Evolutionary conservation across 257 asterid species (phyloP).

Genomic region (Gardenia jasminoides): DNA sequence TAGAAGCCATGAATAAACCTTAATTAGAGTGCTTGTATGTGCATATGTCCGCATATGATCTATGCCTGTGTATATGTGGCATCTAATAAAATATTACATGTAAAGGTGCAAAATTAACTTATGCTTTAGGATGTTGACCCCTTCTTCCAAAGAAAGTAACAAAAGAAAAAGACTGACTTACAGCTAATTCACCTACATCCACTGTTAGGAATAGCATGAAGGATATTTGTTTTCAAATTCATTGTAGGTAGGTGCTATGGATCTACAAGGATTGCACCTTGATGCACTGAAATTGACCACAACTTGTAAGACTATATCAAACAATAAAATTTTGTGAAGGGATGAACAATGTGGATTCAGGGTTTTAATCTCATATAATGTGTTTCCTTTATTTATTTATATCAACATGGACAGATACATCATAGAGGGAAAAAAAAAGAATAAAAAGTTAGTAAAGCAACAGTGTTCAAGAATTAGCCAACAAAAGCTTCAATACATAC

Average conservation of each 20-base stretch:
- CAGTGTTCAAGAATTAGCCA: no score
- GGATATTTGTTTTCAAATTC: slow-evolving; percentile 55
- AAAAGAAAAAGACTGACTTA: slow-evolving; percentile 20
- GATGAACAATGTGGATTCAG: background rate
- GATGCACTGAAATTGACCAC: slow-evolving; percentile 70
- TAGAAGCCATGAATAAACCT: background rate
- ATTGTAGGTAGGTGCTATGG: slow-evolving; percentile 41
- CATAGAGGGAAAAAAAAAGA: no score
- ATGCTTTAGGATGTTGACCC: background rate
- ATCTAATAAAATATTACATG: background rate
- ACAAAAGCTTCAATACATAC: no score
- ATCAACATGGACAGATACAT: background rate
- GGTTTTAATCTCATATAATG: no score
- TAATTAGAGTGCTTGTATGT: background rate
- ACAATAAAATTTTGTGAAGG: background rate
- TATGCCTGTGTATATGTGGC: background rate
- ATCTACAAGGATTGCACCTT: slow-evolving; percentile 63
- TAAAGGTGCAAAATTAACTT: background rate
- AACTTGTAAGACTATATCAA: slow-evolving; percentile 30
- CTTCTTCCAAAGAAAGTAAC: no score
- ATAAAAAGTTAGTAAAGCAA: no score
- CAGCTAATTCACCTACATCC: slow-evolving; percentile 59
- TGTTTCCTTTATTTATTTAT: background rate
- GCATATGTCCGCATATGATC: background rate
- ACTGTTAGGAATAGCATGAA: slow-evolving; percentile 51